phyloP scores from a whole-genome alignment of 139 green algal species.

The Chlamydomonas eustigma region DNA sequence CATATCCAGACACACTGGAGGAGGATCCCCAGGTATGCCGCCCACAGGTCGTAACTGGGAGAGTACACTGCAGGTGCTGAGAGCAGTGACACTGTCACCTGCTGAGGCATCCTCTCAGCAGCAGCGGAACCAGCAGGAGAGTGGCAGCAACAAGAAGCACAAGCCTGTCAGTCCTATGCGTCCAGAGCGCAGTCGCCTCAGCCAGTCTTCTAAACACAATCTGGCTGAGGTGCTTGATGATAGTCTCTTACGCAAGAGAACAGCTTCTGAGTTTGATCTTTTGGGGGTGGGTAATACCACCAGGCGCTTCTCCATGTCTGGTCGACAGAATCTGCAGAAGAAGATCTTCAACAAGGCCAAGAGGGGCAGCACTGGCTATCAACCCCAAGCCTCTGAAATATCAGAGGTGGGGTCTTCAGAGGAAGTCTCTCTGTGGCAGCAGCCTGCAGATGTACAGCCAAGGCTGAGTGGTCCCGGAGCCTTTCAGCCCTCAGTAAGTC shows the following conservation, averaged over 20 bases:
- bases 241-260: too few relatives aligned
- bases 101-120: too few relatives aligned
- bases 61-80: neutral
- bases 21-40: neutral
- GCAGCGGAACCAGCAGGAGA: neutral
- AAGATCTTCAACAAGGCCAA: neutral
- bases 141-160: too few relatives aligned
- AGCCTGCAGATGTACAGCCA: neutral
- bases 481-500: too few relatives aligned
- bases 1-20: too few relatives aligned
- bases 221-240: too few relatives aligned
- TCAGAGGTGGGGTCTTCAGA: neutral
- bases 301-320: neutral
- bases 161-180: too few relatives aligned
- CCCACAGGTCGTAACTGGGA: slow-evolving; percentile 1
- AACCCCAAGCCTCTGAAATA: too few relatives aligned
- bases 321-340: neutral
- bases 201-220: neutral
- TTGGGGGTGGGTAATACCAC: too few relatives aligned
- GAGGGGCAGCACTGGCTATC: neutral
- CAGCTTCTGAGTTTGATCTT: too few relatives aligned
- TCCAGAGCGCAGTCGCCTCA: slow-evolving; percentile 6
- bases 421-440: too few relatives aligned
- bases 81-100: neutral
- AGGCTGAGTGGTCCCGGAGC: too few relatives aligned